These are phyloP conservation scores for Rhizopogon sp. DNA, from an alignment of 768 basidiomycete genomes.

Conservation along the genomic window DNA sequence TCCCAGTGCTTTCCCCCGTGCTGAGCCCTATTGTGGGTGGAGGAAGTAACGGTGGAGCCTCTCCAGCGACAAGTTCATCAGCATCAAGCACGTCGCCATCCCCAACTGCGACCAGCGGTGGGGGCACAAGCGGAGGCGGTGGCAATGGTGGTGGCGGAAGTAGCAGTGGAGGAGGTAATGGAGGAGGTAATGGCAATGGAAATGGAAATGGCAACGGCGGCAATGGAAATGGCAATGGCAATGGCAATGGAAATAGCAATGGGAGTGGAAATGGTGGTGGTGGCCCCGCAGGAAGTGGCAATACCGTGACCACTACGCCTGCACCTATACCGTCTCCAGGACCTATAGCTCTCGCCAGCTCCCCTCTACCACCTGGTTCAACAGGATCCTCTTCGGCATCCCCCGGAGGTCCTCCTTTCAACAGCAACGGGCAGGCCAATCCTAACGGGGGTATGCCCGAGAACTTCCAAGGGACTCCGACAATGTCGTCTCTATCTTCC, in stretches of 20 bases:
- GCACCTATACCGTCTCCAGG: not conserved
- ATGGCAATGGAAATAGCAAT: not conserved
- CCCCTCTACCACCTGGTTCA: not conserved
- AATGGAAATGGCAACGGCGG: not conserved
- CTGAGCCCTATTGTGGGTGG: slow-evolving; percentile 29
- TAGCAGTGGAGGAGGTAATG: not conserved
- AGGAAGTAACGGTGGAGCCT: slow-evolving; percentile 1
- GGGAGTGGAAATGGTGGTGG: not conserved
- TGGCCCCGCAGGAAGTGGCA: not conserved
- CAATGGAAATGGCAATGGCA: not conserved
- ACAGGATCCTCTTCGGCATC: not conserved
- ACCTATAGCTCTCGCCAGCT: not conserved
- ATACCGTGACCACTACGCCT: not conserved
- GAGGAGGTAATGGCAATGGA: not conserved
- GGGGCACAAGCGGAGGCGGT: slow-evolving; percentile 4
- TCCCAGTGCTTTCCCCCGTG: slow-evolving; percentile 37
- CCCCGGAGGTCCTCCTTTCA: not conserved
- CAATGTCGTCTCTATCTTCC: not conserved
- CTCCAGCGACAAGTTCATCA: slow-evolving; percentile 6
- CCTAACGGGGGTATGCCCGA: not conserved
- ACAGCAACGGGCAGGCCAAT: not conserved
- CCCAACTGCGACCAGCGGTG: not conserved
- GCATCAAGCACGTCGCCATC: slow-evolving; percentile 6
- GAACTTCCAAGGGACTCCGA: not conserved
- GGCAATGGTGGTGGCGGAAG: not conserved